phyloP scores from a whole-genome alignment of 1,284 basidiomycete species.

The Peniophora sp. region DNA sequence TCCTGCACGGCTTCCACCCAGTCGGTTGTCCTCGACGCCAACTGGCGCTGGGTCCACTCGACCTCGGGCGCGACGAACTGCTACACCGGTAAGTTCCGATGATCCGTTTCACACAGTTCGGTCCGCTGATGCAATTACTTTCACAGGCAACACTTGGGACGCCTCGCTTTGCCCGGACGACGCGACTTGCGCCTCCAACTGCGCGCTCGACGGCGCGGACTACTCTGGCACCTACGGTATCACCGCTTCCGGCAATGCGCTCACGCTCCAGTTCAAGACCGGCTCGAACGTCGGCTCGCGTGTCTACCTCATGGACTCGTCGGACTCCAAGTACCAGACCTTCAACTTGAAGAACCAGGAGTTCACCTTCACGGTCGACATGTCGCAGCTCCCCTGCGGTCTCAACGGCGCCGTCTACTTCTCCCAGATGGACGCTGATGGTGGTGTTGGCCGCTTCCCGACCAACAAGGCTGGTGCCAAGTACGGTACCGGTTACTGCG shows the following conservation, averaged over 20 bases:
- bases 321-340: not conserved
- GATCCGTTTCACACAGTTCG: no score
- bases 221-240: conserved; percentile 30
- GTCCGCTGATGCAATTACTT: no score
- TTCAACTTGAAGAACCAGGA: conserved; percentile 36
- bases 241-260: conserved; percentile 25
- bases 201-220: conserved; percentile 29
- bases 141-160: conserved; percentile 39
- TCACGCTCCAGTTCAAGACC: conserved; percentile 31
- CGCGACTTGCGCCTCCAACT: conserved; percentile 30
- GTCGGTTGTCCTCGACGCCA: conserved; percentile 38
- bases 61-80: conserved; percentile 40
- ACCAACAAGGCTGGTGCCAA: conserved; percentile 50
- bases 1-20: conserved; percentile 26
- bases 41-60: conserved; percentile 46
- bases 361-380: conserved; percentile 46
- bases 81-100: conserved; percentile 26
- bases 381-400: conserved; percentile 31
- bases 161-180: conserved; percentile 38
- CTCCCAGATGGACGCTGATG: conserved; percentile 41
- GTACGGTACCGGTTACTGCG: conserved; percentile 52
- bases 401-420: conserved; percentile 33
- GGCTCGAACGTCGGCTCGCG: conserved; percentile 31
- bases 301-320: conserved; percentile 32
- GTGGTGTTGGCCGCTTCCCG: conserved; percentile 39